Conservation (phyloP, 768 basidiomycete species). For the Clavulina sp. region DNA sequence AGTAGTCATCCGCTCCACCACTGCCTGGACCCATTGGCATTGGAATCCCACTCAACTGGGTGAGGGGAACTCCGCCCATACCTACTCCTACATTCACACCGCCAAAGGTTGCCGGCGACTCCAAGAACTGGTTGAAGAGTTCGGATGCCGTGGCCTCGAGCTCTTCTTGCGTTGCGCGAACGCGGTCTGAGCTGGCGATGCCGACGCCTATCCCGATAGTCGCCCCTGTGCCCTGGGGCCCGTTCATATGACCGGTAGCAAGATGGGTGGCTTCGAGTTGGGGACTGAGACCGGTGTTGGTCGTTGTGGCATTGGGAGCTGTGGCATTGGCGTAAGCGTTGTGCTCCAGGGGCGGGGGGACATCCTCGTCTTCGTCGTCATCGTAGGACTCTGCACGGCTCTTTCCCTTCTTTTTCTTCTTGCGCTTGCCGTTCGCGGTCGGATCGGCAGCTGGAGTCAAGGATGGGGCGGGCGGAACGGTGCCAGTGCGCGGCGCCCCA, state of each 20-base stretch:
- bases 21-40: constrained; percentile 19
- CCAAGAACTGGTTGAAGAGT: constrained; percentile 33
- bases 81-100: too few relatives aligned
- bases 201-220: constrained; percentile 27
- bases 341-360: constrained; percentile 15
- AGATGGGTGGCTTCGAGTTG: constrained; percentile 32
- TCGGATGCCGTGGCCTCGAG: constrained; percentile 44
- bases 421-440: constrained; percentile 17
- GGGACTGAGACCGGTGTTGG: constrained; percentile 25
- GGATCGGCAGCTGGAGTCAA: too few relatives aligned
- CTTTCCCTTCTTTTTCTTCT: constrained; percentile 31
- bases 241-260: too few relatives aligned
- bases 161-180: constrained; percentile 31
- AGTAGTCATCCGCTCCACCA: constrained; percentile 43
- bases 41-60: too few relatives aligned
- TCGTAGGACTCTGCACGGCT: constrained; percentile 15
- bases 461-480: too few relatives aligned
- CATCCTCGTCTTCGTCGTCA: constrained; percentile 18
- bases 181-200: constrained; percentile 15
- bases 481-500: too few relatives aligned
- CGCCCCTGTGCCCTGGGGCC: too few relatives aligned
- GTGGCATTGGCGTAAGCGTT: constrained; percentile 11
- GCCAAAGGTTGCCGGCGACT: too few relatives aligned
- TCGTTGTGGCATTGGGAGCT: neutral
- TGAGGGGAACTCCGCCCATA: neutral